Percentiles rank a stretch among this genome's conserved stretches.
phyloP scores from a whole-genome alignment of 2,329 filamentous ascomycete genomes.

The Talaromyces funiculosus region DNA sequence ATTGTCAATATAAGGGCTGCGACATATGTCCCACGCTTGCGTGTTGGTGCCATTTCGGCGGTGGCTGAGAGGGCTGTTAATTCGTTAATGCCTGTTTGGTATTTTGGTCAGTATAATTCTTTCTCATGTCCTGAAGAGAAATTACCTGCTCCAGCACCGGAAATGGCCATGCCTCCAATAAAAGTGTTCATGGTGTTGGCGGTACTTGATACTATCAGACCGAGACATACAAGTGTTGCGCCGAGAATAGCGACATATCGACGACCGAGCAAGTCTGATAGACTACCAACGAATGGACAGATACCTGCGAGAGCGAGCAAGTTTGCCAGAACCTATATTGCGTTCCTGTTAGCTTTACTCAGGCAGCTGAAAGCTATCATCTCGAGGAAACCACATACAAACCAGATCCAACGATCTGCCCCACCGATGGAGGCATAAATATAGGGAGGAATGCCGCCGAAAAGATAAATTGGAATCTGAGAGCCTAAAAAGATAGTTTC shows the following conservation, averaged over 20 bases:
- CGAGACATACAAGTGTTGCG: constrained; percentile 49
- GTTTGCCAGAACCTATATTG: constrained; percentile 42
- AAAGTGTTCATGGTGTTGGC: constrained; percentile 56
- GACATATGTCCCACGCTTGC: constrained; percentile 60
- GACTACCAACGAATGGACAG: constrained; percentile 60
- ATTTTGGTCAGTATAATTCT: background rate
- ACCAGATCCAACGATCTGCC: constrained; percentile 57
- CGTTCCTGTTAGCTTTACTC: background rate
- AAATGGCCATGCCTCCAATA: constrained; percentile 56
- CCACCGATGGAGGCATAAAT: constrained; percentile 59
- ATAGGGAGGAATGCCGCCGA: constrained; percentile 47
- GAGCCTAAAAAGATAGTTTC: background rate
- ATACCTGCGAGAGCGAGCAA: constrained; percentile 52
- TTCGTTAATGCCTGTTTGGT: constrained; percentile 54
- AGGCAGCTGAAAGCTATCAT: background rate
- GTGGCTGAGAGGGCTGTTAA: constrained; percentile 63
- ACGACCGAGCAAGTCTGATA: constrained; percentile 60
- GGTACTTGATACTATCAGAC: constrained; percentile 55
- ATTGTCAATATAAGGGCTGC: constrained; percentile 57
- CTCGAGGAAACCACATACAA: constrained; percentile 32
- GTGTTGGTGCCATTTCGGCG: constrained; percentile 61
- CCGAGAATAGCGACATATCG: constrained; percentile 56
- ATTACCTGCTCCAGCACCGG: constrained; percentile 53
- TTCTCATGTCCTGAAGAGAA: background rate
- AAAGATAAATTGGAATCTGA: constrained; percentile 54